These are phyloP conservation scores for Cyberlindnera euphorbiiphila DNA, from an alignment of 805 yeast genomes.

Conservation along the genomic window DNA sequence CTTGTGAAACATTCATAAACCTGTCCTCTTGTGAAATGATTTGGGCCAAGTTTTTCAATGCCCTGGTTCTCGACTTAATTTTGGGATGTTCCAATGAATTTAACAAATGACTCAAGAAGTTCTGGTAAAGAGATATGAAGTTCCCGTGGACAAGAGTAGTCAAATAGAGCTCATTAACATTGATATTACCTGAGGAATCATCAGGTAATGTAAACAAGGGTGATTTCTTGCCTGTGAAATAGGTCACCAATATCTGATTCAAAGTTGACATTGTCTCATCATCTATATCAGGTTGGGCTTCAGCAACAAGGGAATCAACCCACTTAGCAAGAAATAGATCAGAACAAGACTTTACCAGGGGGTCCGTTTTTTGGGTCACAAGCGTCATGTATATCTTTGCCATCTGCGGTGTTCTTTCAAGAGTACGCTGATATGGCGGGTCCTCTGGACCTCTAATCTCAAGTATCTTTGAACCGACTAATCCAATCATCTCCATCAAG, in stretches of 20 bases:
- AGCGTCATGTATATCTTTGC: conserved; percentile 1
- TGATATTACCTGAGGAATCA: background rate
- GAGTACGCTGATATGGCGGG: background rate
- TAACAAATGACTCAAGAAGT: conserved; percentile 47
- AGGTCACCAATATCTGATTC: conserved; percentile 3
- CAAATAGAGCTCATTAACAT: conserved; percentile 1
- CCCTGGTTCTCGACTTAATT: conserved; percentile 54
- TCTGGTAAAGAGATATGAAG: conserved; percentile 41
- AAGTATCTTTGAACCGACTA: conserved; percentile 50
- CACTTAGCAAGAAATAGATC: conserved; percentile 22
- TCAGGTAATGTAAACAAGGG: background rate
- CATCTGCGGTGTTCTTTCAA: background rate
- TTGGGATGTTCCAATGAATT: conserved; percentile 45
- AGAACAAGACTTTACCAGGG: background rate
- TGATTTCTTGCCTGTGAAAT: conserved; percentile 2
- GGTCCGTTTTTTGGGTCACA: background rate
- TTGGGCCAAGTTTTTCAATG: conserved; percentile 58
- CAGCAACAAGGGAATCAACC: conserved; percentile 14
- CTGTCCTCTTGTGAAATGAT: conserved; percentile 50
- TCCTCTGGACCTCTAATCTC: conserved; percentile 30
- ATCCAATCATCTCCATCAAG: conserved; percentile 58
- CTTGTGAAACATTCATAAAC: conserved; percentile 44
- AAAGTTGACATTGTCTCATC: conserved; percentile 2
- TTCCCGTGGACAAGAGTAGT: conserved; percentile 9
- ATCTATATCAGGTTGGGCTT: conserved; percentile 6